These are phyloP conservation scores for Saccharum hybrid DNA, from an alignment of 202 grass and related monocot genomes.

Conservation along the genomic window DNA sequence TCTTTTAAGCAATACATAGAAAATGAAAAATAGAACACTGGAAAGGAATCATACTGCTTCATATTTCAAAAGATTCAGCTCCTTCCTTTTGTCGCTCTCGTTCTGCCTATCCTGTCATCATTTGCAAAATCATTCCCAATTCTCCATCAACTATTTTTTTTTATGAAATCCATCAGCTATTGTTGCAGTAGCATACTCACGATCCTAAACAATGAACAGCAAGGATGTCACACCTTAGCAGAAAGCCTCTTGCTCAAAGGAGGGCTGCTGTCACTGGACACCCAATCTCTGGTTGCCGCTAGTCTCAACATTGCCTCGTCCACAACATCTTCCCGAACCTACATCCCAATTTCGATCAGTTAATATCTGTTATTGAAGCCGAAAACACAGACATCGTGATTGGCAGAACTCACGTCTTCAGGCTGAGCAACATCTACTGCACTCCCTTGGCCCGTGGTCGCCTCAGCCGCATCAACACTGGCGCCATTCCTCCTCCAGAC, in stretches of 20 bases:
- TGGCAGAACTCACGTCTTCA: conserved; percentile 55
- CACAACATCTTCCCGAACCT: conserved; percentile 49
- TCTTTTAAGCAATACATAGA: neutral
- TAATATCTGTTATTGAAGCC: neutral
- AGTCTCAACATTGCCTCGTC: conserved; percentile 56
- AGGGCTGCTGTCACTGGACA: conserved; percentile 47
- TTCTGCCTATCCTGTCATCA: conserved; percentile 66
- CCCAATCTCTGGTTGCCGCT: conserved; percentile 54
- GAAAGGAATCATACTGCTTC: conserved; percentile 60
- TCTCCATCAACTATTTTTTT: conserved; percentile 15
- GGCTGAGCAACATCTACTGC: conserved; percentile 35
- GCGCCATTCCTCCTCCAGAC: conserved; percentile 60
- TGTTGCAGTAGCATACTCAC: neutral
- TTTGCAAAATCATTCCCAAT: conserved; percentile 44
- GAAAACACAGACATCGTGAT: neutral
- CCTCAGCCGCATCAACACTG: conserved; percentile 34
- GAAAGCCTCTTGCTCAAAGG: conserved; percentile 58
- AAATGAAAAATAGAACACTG: neutral
- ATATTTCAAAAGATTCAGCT: conserved; percentile 90
- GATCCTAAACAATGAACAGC: conserved; percentile 1
- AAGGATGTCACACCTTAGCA: conserved; percentile 51
- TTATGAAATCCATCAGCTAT: conserved; percentile 6
- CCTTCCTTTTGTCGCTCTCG: conserved; percentile 71
- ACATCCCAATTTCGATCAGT: neutral
- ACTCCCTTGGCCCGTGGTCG: conserved; percentile 31